Conservation (phyloP, 176 grass and related monocot species). For the maize (Zea mays) region DNA sequence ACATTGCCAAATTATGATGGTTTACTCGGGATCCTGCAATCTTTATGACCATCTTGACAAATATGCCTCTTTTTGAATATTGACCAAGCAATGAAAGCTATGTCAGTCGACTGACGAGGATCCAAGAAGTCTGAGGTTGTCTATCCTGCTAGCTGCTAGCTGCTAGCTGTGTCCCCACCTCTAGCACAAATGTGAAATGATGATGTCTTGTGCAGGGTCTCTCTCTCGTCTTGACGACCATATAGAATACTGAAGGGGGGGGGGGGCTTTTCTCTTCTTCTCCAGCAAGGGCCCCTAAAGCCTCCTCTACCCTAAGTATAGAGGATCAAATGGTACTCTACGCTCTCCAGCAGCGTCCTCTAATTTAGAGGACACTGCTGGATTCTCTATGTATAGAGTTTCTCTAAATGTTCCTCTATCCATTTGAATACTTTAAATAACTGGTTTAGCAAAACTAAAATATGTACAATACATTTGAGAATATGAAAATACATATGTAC, state of each 20-base stretch:
- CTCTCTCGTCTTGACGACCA: neutral
- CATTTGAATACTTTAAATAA: too few relatives aligned
- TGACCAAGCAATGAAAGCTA: neutral
- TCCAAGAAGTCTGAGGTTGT: neutral
- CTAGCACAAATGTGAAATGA: constrained; percentile 16
- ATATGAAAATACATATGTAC: too few relatives aligned
- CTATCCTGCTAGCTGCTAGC: constrained; percentile 16
- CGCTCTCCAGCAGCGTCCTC: too few relatives aligned
- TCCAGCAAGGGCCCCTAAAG: neutral
- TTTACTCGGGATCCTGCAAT: neutral
- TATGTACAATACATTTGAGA: too few relatives aligned
- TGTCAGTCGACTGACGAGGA: neutral
- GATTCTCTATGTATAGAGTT: too few relatives aligned
- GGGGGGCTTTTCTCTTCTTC: neutral
- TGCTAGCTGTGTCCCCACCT: neutral
- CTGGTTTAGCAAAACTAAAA: too few relatives aligned
- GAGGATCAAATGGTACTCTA: too few relatives aligned
- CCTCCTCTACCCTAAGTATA: too few relatives aligned
- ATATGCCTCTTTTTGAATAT: neutral
- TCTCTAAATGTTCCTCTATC: too few relatives aligned
- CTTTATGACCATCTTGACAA: neutral
- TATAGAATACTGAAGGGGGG: constrained; percentile 11
- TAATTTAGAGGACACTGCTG: too few relatives aligned
- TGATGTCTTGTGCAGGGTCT: neutral
- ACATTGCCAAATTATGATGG: neutral